Evolutionary conservation across 176 grass and related monocot species (phyloP), one percentile per base, ranked within the genome.

Genomic region (Otatea glauca): DNA sequence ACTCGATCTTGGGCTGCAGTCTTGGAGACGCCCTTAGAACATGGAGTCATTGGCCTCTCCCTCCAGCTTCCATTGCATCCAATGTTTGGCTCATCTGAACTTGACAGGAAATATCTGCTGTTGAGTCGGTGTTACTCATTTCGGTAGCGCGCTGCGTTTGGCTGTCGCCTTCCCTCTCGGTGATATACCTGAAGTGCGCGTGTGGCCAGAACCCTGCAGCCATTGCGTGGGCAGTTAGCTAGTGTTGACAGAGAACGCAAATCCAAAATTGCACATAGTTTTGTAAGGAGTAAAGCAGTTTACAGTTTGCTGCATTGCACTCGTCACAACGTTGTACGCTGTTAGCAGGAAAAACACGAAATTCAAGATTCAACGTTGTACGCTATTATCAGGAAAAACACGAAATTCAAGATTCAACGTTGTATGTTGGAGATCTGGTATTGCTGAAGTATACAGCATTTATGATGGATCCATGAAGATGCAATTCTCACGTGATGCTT

Each of bases 161-260:
- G 59, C 59, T 51, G 38, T 38, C 27, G 37, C 49, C 45, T 39
- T 72, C 73, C n/a, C 39, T 81, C 58, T 86, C 84, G 2, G 5
- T 43, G 59, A 90, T 2, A 47, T 67, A 60, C 67, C 59, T 86
- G 16, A 78, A 83, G 79, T 83, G 79, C 12, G 74, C 88, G 59
- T 86, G 84, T 48, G 88, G 88, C 88, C 83, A 86, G 5, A 73
- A 74, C 37, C 88, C 83, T 90, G 62, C 20, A 18, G 20, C 17
- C 66, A 66, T 73, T 25, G 15, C 0, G 43, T 29, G 1, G 34
- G 41, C 5, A 14, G 75, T 79, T 39, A 17, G 4, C 9, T 55
- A 74, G 17, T 23, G 43, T 14, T 17, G 12, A 66, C 15, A 11
- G 21, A 25, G 2, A 25, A 67, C 55, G 11, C 9, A 54, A 20